These are phyloP conservation scores for Epithele typhae DNA, from an alignment of 768 basidiomycete species.

Conservation along the genomic window DNA sequence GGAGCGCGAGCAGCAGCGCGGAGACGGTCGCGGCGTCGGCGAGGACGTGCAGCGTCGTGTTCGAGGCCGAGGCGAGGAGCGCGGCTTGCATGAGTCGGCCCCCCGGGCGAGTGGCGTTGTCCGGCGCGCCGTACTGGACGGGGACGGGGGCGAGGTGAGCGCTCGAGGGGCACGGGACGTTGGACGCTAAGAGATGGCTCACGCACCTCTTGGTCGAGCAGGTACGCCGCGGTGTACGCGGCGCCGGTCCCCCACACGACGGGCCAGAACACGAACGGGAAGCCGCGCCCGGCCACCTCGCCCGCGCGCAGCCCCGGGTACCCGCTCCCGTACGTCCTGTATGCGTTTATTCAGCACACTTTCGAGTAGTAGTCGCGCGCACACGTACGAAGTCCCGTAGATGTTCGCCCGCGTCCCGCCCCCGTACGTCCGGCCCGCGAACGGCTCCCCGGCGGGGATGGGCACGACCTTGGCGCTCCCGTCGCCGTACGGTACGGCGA, in stretches of 20 bases:
- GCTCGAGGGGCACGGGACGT: too few relatives aligned
- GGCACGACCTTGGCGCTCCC: conserved; percentile 17
- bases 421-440: conserved; percentile 39
- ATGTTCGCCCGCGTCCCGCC: conserved; percentile 38
- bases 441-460: conserved; percentile 22
- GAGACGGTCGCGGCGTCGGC: conserved; percentile 29
- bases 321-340: not conserved
- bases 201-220: not conserved
- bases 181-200: too few relatives aligned
- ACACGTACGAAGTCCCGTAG: conserved; percentile 1
- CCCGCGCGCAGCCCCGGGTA: not conserved
- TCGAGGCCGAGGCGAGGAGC: conserved; percentile 22
- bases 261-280: not conserved
- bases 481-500: conserved; percentile 1
- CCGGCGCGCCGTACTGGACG: conserved; percentile 28
- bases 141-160: too few relatives aligned
- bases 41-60: conserved; percentile 28
- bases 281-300: not conserved
- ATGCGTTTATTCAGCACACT: not conserved
- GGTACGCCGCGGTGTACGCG: not conserved
- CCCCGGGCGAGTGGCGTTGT: conserved; percentile 31
- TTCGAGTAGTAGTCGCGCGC: not conserved
- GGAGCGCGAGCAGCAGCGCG: conserved; percentile 25
- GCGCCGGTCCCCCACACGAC: not conserved
- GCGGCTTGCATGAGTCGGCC: conserved; percentile 23